phyloP scores from a whole-genome alignment of 176 grass and related monocot species.

The Cenchrus americanus region DNA sequence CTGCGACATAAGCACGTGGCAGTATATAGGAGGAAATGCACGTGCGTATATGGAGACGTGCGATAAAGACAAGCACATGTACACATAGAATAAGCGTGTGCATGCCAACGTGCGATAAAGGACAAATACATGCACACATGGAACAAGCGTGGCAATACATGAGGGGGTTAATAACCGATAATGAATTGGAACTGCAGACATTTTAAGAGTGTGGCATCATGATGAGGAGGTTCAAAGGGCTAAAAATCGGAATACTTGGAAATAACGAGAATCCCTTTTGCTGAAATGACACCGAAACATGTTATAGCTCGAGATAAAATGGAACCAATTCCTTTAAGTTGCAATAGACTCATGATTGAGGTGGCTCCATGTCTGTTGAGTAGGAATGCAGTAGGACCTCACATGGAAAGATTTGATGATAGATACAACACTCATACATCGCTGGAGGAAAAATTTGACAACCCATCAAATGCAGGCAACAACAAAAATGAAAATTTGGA shows the following conservation, averaged over 20 bases:
- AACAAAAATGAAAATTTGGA: not conserved
- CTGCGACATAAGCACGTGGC: no score
- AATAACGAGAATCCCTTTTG: no score
- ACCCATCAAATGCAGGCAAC: not conserved
- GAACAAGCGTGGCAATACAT: not conserved
- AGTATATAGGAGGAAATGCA: no score
- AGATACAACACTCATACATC: not conserved
- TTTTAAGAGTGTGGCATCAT: not conserved
- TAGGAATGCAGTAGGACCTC: not conserved
- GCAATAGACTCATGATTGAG: not conserved
- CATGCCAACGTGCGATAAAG: not conserved
- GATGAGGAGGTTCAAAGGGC: not conserved
- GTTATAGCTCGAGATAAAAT: not conserved
- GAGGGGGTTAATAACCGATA: not conserved
- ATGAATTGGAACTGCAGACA: not conserved
- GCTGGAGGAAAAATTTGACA: not conserved
- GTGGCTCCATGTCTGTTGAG: not conserved
- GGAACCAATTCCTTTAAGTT: not conserved
- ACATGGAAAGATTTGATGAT: not conserved
- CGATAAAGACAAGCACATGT: not conserved
- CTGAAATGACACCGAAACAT: not conserved
- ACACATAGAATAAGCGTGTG: not conserved
- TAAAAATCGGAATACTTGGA: no score
- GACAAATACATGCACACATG: not conserved
- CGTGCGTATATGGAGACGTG: no score